Evolutionary conservation across 139 green algal species (phyloP).

Genomic region (Tetradesmus lagerheimii): DNA sequence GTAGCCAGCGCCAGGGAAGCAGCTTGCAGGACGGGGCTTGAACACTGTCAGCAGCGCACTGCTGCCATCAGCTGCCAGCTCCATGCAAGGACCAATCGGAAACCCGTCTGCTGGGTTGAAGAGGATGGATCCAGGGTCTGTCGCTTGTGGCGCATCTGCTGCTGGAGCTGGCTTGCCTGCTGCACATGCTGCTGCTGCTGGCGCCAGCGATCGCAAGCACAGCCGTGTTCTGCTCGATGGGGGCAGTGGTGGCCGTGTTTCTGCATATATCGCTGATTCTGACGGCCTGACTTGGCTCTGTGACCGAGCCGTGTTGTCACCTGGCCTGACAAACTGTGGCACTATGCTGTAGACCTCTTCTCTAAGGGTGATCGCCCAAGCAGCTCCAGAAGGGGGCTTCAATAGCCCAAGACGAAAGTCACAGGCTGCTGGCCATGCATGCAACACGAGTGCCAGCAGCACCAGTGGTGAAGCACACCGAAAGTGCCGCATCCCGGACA

Average conservation of each 20-base stretch:
- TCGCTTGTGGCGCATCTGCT: not conserved
- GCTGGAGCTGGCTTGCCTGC: not conserved
- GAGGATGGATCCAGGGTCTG: not conserved
- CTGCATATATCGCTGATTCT: not conserved
- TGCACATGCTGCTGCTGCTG: conserved; percentile 7
- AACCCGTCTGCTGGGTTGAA: conserved; percentile 13
- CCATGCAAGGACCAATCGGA: not conserved
- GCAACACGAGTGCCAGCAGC: not conserved
- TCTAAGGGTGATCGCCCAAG: conserved; percentile 5
- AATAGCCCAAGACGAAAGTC: not conserved
- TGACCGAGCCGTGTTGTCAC: not conserved
- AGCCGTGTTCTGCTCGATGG: not conserved
- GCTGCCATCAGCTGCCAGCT: not conserved
- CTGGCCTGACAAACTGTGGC: not conserved
- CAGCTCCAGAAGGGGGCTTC: not conserved
- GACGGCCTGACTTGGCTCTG: not conserved
- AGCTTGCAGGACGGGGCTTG: not conserved
- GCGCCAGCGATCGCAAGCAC: not conserved
- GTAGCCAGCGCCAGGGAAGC: conserved; percentile 33
- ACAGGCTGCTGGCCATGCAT: not conserved
- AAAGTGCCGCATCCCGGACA: not conserved
- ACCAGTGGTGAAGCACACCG: not conserved
- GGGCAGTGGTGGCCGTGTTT: not conserved
- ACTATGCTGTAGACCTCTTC: conserved; percentile 27
- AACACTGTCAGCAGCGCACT: not conserved